Percentiles rank a stretch among this genome's conserved stretches.
These are phyloP conservation scores for Colletotrichum musicola DNA, from an alignment of 2,329 filamentous ascomycete species.

Conservation along the genomic window DNA sequence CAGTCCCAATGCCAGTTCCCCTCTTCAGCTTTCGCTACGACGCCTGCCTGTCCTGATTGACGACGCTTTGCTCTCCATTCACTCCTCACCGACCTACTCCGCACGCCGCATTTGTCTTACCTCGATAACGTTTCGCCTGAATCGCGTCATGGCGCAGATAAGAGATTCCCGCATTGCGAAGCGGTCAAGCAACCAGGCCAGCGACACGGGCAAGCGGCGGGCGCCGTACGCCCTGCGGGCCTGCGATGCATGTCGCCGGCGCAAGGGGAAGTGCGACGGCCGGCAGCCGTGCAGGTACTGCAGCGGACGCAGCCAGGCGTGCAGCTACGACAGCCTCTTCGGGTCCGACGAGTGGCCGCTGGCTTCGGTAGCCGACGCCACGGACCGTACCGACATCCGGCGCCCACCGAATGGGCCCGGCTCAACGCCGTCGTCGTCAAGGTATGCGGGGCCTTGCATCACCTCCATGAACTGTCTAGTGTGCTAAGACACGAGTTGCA, in stretches of 20 bases:
- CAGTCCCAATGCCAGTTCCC: not conserved
- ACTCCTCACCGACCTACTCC: not conserved
- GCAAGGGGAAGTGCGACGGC: conserved; percentile 44
- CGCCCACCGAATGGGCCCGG: conserved; percentile 3
- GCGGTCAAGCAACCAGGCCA: conserved; percentile 3
- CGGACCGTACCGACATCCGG: not conserved
- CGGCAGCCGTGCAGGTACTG: conserved; percentile 42
- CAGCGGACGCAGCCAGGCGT: conserved; percentile 34
- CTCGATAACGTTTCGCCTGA: not conserved
- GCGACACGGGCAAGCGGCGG: conserved; percentile 31
- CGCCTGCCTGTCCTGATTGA: no score
- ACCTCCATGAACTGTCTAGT: not conserved
- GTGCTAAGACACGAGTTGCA: not conserved
- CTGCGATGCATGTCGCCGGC: conserved; percentile 43
- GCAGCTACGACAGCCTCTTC: conserved; percentile 33
- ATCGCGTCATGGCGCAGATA: conserved; percentile 7
- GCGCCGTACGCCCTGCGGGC: conserved; percentile 43
- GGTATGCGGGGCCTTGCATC: not conserved
- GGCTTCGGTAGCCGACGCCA: not conserved
- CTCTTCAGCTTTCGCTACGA: not conserved
- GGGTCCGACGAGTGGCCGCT: conserved; percentile 10
- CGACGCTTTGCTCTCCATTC: not conserved
- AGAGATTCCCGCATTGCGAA: conserved; percentile 14
- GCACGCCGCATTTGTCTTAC: not conserved
- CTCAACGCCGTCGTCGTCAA: conserved; percentile 9